These are phyloP conservation scores for Cymbopogon flexuosus DNA, from an alignment of 202 grass and related monocot species.

Conservation along the genomic window DNA sequence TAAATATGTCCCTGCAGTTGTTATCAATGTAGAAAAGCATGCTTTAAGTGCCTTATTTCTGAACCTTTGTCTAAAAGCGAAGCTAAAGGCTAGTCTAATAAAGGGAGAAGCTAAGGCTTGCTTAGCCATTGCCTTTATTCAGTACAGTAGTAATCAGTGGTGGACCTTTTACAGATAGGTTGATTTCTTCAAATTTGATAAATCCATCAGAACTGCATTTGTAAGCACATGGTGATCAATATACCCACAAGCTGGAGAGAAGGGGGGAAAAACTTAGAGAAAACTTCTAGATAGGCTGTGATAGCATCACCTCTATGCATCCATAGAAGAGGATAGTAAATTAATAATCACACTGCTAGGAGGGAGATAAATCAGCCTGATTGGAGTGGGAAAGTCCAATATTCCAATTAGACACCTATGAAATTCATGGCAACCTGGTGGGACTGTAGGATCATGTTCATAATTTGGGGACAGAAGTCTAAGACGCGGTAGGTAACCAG, in stretches of 20 bases:
- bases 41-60: neutral
- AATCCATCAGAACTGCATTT: neutral
- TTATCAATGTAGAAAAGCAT: neutral
- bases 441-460: neutral
- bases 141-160: neutral
- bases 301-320: neutral
- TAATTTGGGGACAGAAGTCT: neutral
- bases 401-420: neutral
- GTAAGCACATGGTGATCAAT: neutral
- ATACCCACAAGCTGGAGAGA: neutral
- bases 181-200: neutral
- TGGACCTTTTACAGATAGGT: neutral
- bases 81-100: neutral
- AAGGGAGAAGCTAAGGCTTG: neutral
- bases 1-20: neutral
- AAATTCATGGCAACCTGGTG: neutral
- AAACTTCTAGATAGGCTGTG: conserved; percentile 5
- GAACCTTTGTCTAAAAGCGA: neutral
- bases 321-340: neutral
- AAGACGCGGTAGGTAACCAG: neutral
- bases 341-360: neutral
- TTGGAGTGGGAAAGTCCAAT: neutral
- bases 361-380: neutral
- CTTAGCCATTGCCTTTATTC: neutral
- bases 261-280: neutral